These are phyloP conservation scores for Trichoderma parareesei DNA, from an alignment of 495 filamentous ascomycete genomes.

Conservation along the genomic window DNA sequence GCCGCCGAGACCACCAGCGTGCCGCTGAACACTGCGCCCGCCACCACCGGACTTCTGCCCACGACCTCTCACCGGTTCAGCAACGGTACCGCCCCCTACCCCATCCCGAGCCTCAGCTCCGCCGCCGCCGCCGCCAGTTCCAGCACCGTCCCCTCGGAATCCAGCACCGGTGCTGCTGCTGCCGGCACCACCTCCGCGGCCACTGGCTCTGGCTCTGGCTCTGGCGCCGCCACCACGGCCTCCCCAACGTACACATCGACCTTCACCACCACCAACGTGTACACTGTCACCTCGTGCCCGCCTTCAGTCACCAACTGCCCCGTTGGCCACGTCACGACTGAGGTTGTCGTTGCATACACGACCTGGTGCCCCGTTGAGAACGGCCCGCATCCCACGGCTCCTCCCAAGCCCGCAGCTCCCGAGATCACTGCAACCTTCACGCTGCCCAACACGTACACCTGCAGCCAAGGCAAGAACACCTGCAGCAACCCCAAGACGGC, in stretches of 20 bases:
- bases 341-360: slow-evolving; percentile 9
- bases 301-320: slow-evolving; percentile 13
- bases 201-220: no score
- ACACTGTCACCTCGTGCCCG: slow-evolving; percentile 16
- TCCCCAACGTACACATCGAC: slow-evolving; percentile 1
- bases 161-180: not conserved
- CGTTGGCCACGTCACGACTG: slow-evolving; percentile 14
- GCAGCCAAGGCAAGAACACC: not conserved
- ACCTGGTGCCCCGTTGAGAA: slow-evolving; percentile 13
- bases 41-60: not conserved
- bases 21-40: not conserved
- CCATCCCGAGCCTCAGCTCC: not conserved
- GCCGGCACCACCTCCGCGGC: not conserved
- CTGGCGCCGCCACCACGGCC: not conserved
- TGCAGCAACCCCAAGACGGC: not conserved
- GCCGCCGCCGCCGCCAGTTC: no score
- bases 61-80: not conserved
- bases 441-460: slow-evolving; percentile 3
- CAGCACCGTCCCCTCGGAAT: not conserved
- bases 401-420: not conserved
- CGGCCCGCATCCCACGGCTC: not conserved
- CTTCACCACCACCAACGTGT: slow-evolving; percentile 11
- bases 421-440: slow-evolving; percentile 5
- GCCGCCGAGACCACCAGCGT: not conserved
- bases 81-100: not conserved